Evolutionary conservation across 192 early-diverging fungal genomes (phyloP).

Genomic region (Coemansia reversa): DNA sequence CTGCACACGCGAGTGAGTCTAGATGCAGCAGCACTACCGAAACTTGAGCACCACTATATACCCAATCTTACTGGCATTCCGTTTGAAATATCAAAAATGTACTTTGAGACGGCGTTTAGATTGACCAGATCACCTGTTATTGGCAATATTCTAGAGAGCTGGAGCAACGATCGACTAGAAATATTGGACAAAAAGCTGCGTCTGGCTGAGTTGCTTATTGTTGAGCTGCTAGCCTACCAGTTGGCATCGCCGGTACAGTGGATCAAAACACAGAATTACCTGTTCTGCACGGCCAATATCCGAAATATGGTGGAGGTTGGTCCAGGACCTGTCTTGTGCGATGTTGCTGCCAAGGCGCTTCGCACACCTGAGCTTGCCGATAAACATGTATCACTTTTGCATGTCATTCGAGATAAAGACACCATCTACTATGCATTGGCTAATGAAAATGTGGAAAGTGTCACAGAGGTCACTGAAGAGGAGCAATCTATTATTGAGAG

Average conservation of each 20-base stretch:
- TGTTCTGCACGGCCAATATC: constrained; percentile 58
- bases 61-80: constrained; percentile 92
- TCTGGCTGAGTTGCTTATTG: constrained; percentile 75
- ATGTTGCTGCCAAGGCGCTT: constrained; percentile 76
- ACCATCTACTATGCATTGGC: constrained; percentile 14
- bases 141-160: constrained; percentile 57
- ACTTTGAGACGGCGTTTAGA: constrained; percentile 71
- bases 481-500: background rate
- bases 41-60: constrained; percentile 77
- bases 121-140: constrained; percentile 67
- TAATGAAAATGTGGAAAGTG: background rate
- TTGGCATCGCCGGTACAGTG: constrained; percentile 91
- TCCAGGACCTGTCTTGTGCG: constrained; percentile 77
- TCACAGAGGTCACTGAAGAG: background rate
- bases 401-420: constrained; percentile 17
- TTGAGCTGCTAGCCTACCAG: constrained; percentile 90
- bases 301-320: constrained; percentile 64
- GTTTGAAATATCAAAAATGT: constrained; percentile 75
- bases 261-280: constrained; percentile 90
- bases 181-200: constrained; percentile 59
- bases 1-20: constrained; percentile 72
- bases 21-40: constrained; percentile 63
- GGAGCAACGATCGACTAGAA: background rate
- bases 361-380: background rate
- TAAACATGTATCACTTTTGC: constrained; percentile 7